These are phyloP conservation scores for Lentinula aciculospora DNA, from an alignment of 768 basidiomycete species.

Conservation along the genomic window DNA sequence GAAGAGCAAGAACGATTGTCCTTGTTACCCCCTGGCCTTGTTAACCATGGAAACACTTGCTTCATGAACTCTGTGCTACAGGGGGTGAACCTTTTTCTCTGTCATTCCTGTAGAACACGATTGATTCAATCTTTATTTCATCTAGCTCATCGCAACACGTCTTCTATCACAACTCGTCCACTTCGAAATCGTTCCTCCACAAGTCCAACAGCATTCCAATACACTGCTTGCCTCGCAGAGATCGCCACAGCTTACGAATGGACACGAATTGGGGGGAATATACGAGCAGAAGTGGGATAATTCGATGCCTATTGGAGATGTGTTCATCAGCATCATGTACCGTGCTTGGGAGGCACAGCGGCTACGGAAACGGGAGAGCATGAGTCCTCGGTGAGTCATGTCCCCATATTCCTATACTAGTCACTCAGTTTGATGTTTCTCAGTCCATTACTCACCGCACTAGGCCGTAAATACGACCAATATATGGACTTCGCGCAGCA, in stretches of 20 bases:
- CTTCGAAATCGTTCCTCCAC: constrained; percentile 43
- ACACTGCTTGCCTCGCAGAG: constrained; percentile 38
- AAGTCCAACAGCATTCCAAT: constrained; percentile 32
- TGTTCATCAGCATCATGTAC: constrained; percentile 54
- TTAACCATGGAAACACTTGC: constrained; percentile 87
- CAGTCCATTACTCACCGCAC: constrained; percentile 57
- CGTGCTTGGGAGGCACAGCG: constrained; percentile 63
- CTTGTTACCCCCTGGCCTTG: constrained; percentile 64
- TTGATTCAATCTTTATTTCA: constrained; percentile 5
- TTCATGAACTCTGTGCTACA: constrained; percentile 96
- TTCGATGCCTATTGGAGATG: constrained; percentile 67
- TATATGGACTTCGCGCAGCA: constrained; percentile 95
- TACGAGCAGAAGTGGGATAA: constrained; percentile 50
- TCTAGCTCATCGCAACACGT: constrained; percentile 62
- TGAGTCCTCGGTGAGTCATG: constrained; percentile 62
- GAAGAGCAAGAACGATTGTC: constrained; percentile 61
- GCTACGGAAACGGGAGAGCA: constrained; percentile 38
- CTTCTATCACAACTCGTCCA: constrained; percentile 52
- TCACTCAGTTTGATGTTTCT: neutral
- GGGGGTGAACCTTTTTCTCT: constrained; percentile 48
- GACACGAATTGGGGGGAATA: constrained; percentile 45
- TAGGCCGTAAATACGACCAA: constrained; percentile 88
- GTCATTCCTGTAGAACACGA: neutral
- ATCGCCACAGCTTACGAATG: constrained; percentile 69
- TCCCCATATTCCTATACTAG: neutral